Evolutionary conservation across 768 basidiomycete genomes (phyloP), one percentile per base, ranked within the genome.

Genomic region (Chalciporus piperatus): DNA sequence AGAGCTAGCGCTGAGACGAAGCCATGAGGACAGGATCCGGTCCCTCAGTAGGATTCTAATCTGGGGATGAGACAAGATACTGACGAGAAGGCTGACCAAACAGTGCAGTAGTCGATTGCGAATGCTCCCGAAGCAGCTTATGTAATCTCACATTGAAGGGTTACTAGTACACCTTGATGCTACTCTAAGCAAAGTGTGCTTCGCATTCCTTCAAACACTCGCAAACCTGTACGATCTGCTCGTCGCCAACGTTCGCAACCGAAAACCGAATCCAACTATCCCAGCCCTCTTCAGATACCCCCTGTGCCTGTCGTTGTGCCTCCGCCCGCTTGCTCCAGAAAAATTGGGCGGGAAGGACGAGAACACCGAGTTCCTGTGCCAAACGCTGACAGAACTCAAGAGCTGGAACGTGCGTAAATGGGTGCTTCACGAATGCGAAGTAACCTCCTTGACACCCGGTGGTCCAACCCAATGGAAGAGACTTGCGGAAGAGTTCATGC

Each of bases 161-260:
- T 7, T 25, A 25, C 25, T 25, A 25, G 3, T 25, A n/a, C 25
- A 25, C 4, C 25, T 25, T 25, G 25, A 7, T n/a, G n/a, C n/a
- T n/a, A n/a, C n/a, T 6, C 27, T 75, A 79, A 42, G 59, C 70
- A 57, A 78, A 78, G 12, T 45, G 53, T 10, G 12, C 17, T 38
- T 68, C 70, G 23, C 71, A 75, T 53, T 74, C 72, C 48, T 46
- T 65, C 58, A 86, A 58, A 47, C 84, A 70, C 67, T 72, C 71
- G 52, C 83, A 85, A 6, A 80, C 82, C 32, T 65, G 58, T 56
- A 63, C 60, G 16, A 85, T 75, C 61, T 77, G 73, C 46, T 79
- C 81, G 45, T 89, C 86, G 39, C 77, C 75, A n/a, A 90, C 80
- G 66, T 90, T 92, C 12, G 89, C 87, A 3, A 92, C 85, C 10